Conservation (phyloP, 1,139 yeast species). For the Hemisphaericaspora xylofermentans region DNA sequence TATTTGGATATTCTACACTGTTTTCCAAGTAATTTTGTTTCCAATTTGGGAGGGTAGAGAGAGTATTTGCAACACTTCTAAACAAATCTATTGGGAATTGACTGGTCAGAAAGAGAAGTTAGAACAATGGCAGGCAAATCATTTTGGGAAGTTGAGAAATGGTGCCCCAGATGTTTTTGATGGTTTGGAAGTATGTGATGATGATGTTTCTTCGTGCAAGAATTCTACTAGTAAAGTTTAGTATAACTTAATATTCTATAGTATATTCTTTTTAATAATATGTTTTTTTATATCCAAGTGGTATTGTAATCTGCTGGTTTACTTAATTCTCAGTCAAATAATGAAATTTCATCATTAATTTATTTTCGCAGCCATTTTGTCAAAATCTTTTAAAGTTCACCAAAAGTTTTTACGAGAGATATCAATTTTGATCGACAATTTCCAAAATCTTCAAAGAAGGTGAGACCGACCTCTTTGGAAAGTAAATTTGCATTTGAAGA, state of each 20-base stretch:
- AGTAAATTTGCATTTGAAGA: too few relatives aligned
- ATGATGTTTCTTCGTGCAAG: not conserved
- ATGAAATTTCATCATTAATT: too few relatives aligned
- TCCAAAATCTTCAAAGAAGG: too few relatives aligned
- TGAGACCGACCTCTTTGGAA: too few relatives aligned
- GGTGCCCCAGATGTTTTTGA: constrained; percentile 3
- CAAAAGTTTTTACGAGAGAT: too few relatives aligned
- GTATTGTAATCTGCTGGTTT: too few relatives aligned
- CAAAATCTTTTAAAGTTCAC: too few relatives aligned
- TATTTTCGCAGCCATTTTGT: too few relatives aligned
- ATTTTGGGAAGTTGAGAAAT: constrained; percentile 66
- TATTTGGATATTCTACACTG: constrained; percentile 66
- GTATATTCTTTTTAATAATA: not conserved
- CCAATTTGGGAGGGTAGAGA: constrained; percentile 70
- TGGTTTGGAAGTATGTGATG: not conserved
- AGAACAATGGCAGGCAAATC: constrained; percentile 65
- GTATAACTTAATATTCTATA: not conserved
- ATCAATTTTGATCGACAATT: too few relatives aligned
- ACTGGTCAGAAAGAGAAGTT: constrained; percentile 73
- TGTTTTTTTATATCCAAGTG: not conserved
- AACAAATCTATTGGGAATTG: constrained; percentile 84
- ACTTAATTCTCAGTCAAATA: too few relatives aligned
- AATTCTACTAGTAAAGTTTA: not conserved
- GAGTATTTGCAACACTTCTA: constrained; percentile 58
- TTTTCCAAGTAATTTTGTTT: constrained; percentile 54